Conservation (phyloP, 2,329 filamentous ascomycete genomes). For the Geosmithia morbida region DNA sequence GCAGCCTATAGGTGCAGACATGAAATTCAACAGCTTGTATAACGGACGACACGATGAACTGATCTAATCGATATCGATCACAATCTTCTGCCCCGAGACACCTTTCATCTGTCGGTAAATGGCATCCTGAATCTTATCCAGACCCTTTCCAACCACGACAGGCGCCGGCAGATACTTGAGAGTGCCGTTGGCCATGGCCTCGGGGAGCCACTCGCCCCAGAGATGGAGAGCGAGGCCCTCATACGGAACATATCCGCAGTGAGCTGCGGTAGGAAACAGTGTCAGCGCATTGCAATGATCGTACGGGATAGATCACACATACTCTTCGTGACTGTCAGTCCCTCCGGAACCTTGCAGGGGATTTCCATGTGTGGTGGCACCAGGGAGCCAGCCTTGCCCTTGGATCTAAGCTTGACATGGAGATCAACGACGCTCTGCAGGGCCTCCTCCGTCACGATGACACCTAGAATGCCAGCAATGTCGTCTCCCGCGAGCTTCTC, state of each 20-base stretch:
- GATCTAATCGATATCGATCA: neutral
- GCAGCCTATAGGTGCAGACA: no score
- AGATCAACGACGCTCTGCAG: constrained; percentile 8
- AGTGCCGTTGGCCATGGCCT: constrained; percentile 7
- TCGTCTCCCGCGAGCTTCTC: constrained; percentile 4
- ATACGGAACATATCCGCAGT: constrained; percentile 3
- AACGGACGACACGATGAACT: no score
- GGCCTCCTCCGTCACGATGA: constrained; percentile 9
- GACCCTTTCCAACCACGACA: constrained; percentile 9
- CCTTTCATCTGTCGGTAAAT: neutral
- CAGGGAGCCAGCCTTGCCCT: neutral
- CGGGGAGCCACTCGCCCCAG: constrained; percentile 10
- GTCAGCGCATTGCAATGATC: neutral
- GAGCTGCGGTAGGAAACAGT: constrained; percentile 10
- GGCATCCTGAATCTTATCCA: constrained; percentile 9
- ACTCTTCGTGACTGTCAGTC: neutral
- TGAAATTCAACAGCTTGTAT: no score
- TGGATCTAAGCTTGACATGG: constrained; percentile 8
- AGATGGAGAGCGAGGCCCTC: constrained; percentile 7
- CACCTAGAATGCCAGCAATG: constrained; percentile 13
- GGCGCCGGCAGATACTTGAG: constrained; percentile 4
- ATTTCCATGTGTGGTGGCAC: neutral
- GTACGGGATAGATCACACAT: neutral
- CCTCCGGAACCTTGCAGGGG: neutral
- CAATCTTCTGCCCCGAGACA: neutral